A percentile compares a stretch with the other conserved stretches of the same genome.
Evolutionary conservation across 1,284 basidiomycete species (phyloP).

Genomic region (Moesziomyces antarcticus): DNA sequence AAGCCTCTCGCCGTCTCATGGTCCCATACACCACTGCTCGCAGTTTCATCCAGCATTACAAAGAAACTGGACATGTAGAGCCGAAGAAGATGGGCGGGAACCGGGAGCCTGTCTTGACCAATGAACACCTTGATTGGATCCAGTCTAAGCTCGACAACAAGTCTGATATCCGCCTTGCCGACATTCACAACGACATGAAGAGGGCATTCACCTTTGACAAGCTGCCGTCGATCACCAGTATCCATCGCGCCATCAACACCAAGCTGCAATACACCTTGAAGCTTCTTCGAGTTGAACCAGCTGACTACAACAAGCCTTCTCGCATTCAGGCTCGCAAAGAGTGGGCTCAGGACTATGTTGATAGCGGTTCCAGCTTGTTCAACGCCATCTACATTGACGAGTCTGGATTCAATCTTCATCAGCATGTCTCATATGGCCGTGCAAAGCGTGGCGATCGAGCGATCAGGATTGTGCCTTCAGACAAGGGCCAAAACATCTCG

Average conservation of each 20-base stretch:
- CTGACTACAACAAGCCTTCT: conserved; percentile 3
- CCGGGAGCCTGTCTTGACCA: neutral
- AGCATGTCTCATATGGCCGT: neutral
- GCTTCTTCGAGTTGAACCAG: conserved; percentile 6
- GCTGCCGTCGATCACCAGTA: neutral
- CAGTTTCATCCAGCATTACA: no score
- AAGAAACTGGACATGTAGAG: no score
- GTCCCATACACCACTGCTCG: no score
- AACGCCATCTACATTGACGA: conserved; percentile 3
- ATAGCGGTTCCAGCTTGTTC: conserved; percentile 4
- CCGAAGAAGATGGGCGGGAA: no score
- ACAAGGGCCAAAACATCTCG: neutral
- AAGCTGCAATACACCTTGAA: conserved; percentile 6
- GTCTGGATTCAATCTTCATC: conserved; percentile 6
- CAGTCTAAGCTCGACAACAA: neutral
- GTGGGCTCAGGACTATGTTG: conserved; percentile 1
- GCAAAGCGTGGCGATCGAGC: neutral
- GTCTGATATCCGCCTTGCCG: neutral
- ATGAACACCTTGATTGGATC: conserved; percentile 5
- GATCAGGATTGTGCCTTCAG: neutral
- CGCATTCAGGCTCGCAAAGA: neutral
- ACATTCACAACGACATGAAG: neutral
- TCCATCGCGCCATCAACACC: neutral
- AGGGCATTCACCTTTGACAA: neutral
- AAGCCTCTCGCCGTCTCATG: no score